Evolutionary conservation across 257 asterid genomes (phyloP).

Genomic region (Anisodus tanguticus): DNA sequence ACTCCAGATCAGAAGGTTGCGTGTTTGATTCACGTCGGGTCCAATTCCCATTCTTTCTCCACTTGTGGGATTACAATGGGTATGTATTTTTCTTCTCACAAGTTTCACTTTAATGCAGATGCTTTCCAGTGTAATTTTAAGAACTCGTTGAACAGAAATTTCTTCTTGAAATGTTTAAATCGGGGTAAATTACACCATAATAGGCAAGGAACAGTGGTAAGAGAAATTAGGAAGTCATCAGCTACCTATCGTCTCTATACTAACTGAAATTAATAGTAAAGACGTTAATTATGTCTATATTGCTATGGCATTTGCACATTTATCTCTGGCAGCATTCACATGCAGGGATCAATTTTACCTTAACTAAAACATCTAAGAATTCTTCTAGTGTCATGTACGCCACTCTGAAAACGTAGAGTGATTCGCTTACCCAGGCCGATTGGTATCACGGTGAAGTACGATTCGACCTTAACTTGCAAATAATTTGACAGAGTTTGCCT

Average conservation of each 20-base stretch:
- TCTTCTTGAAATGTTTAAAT: background rate
- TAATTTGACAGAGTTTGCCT: background rate
- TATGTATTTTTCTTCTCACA: background rate
- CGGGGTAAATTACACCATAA: background rate
- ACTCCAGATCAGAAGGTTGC: too few relatives aligned
- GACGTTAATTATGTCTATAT: background rate
- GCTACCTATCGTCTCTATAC: background rate
- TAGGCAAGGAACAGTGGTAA: background rate
- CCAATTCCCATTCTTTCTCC: too few relatives aligned
- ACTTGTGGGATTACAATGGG: too few relatives aligned
- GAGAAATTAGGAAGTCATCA: background rate
- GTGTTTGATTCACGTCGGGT: too few relatives aligned
- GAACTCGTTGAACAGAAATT: background rate
- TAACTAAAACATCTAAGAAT: background rate
- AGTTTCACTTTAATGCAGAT: slow-evolving; percentile 1
- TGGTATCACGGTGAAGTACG: background rate
- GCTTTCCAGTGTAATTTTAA: background rate
- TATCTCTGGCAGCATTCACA: background rate
- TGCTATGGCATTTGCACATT: background rate
- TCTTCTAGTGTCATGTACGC: background rate
- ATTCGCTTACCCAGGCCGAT: background rate
- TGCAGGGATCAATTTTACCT: background rate
- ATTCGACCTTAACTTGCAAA: slow-evolving; percentile 9
- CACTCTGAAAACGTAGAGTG: background rate
- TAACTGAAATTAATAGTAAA: background rate